Evolutionary conservation across 257 asterid genomes (phyloP).

Genomic region (Euphrasia confusa): DNA sequence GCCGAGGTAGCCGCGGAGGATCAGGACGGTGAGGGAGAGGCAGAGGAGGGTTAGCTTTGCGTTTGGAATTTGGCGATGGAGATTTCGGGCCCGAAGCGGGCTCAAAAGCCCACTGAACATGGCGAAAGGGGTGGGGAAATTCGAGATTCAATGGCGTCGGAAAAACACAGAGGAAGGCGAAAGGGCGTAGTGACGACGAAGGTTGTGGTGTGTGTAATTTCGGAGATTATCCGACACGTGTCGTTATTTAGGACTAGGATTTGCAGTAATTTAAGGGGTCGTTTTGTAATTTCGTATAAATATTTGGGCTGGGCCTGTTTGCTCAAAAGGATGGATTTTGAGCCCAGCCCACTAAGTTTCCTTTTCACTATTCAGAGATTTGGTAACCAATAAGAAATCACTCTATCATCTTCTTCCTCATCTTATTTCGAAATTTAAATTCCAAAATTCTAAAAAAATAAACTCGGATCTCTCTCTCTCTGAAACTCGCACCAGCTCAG

Average conservation of each 20-base stretch:
- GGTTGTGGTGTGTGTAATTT: neutral
- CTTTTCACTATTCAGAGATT: too few relatives aligned
- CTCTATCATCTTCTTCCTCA: neutral
- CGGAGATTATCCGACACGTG: neutral
- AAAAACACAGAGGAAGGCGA: neutral
- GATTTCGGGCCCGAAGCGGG: slow-evolving; percentile 38
- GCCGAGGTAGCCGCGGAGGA: slow-evolving; percentile 43
- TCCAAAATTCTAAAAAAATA: neutral
- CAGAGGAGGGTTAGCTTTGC: slow-evolving; percentile 47
- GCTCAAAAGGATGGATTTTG: neutral
- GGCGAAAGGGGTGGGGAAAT: slow-evolving; percentile 7
- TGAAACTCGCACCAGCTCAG: slow-evolving; percentile 5
- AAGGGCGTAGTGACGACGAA: neutral
- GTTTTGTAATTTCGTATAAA: too few relatives aligned
- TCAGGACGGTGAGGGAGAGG: slow-evolving; percentile 39
- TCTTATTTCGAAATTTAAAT: neutral
- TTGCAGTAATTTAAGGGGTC: too few relatives aligned
- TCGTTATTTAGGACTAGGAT: too few relatives aligned
- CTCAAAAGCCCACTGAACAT: slow-evolving; percentile 38
- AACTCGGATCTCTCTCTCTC: neutral
- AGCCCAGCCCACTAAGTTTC: neutral
- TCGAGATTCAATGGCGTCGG: neutral
- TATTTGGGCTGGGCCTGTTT: too few relatives aligned
- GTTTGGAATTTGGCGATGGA: slow-evolving; percentile 34
- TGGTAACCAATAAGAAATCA: neutral